phyloP scores from a whole-genome alignment of 495 filamentous ascomycete genomes.

The Aspergillus cavernicola region DNA sequence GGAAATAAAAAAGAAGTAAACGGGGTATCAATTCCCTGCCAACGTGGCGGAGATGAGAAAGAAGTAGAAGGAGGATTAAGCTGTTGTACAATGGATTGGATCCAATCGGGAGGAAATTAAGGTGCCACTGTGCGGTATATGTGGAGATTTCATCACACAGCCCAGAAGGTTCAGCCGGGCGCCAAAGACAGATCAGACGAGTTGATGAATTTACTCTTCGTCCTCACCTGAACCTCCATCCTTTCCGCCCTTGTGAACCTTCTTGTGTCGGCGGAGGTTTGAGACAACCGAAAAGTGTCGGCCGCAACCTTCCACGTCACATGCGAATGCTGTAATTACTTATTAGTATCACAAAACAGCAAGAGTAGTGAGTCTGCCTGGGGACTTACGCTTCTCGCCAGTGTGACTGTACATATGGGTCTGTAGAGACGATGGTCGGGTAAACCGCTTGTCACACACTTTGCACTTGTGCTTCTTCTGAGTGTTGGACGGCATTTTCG shows the following conservation, averaged over 20 bases:
- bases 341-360: constrained; percentile 32
- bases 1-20: constrained; percentile 11
- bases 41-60: constrained; percentile 20
- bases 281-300: constrained; percentile 98
- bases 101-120: constrained; percentile 15
- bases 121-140: constrained; percentile 12
- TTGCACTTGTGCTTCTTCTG: constrained; percentile 99
- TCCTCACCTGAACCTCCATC: constrained; percentile 43
- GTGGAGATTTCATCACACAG: constrained; percentile 5
- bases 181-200: constrained; percentile 8
- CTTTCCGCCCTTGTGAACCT: constrained; percentile 88
- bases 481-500: constrained; percentile 90
- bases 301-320: constrained; percentile 92
- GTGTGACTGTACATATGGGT: constrained; percentile 99
- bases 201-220: constrained; percentile 35
- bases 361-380: neutral
- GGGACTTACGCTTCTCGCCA: constrained; percentile 91
- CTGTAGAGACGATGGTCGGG: constrained; percentile 90
- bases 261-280: constrained; percentile 89
- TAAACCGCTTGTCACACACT: constrained; percentile 98
- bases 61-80: constrained; percentile 25
- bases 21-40: constrained; percentile 33
- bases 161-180: constrained; percentile 7
- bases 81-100: constrained; percentile 42
- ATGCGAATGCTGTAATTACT: constrained; percentile 69